Evolutionary conservation across 2,329 filamentous ascomycete species (phyloP), one percentile per base, ranked within the genome.

Genomic region (Blastomyces percursus): DNA sequence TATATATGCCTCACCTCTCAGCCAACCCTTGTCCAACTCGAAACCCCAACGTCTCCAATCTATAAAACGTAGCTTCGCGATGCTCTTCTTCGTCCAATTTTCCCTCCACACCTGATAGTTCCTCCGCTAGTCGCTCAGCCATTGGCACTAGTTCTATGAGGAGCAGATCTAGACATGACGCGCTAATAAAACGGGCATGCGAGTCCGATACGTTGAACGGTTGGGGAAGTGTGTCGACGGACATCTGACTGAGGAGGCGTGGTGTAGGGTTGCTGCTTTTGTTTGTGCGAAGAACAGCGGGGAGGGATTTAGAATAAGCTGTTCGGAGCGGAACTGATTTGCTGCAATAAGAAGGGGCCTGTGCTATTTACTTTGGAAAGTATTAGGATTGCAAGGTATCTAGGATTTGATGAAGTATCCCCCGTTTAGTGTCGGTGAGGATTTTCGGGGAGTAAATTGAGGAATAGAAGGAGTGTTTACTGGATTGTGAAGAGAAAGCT

Each of bases 101-200:
- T 30, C 68, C 70, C 5, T 72, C 72, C 2, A 70, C 65, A 2
- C 65, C 64, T 6, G 69, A 67, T 7, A 91, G 81, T 71, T 94
- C 87, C 71, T 86, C 84, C 27, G 90, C 87, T 65, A 97, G 82
- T 67, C 94, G 86, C 76, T 95, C 91, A 5, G 93, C 90, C 80
- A 97, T 88, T 48, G 94, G 94, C 19, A 99, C 94, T 62, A 99
- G 85, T 79, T 99, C 94, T 73, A 97, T 97, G 69, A 99, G 84
- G 62, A 99, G 84, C 69, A 99, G 88, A 76, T 99, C 94, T 70
- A 99, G 86, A 74, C 89, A 91, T 57, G 93, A 94, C 63, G 88
- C 85, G 78, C 84, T 88, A 69, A 96, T 82, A 77, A 92, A 89
- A 64, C 86, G 85, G 63, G 89, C 88, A 64, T 81, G 81, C 46